Percentiles rank a stretch among this genome's conserved stretches.
Conservation (phyloP, 2,329 filamentous ascomycete species). For the Pezicula rhizophila region DNA sequence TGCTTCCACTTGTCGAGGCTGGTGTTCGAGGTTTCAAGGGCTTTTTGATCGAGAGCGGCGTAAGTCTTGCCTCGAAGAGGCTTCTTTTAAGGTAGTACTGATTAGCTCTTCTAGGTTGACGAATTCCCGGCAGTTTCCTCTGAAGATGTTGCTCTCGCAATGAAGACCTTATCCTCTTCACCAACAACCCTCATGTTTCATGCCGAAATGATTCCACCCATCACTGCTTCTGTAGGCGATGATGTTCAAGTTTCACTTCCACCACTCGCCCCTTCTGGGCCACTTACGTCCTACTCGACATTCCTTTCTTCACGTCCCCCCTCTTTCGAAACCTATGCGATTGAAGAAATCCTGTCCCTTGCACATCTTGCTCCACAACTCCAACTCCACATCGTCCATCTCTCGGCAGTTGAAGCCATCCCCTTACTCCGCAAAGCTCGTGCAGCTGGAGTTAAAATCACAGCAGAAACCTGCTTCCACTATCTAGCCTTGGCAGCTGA, state of each 20-base stretch:
- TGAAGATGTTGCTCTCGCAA: constrained; percentile 70
- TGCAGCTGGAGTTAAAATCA: constrained; percentile 58
- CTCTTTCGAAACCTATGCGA: constrained; percentile 83
- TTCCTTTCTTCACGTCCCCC: constrained; percentile 89
- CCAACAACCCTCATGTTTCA: constrained; percentile 98
- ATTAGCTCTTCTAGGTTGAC: constrained; percentile 56
- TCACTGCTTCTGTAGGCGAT: constrained; percentile 72
- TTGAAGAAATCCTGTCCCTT: constrained; percentile 78
- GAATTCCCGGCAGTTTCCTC: constrained; percentile 92
- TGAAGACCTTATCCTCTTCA: constrained; percentile 71
- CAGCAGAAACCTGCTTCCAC: constrained; percentile 73
- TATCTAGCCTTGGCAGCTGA: constrained; percentile 65
- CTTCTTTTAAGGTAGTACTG: constrained; percentile 13
- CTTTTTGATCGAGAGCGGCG: constrained; percentile 93
- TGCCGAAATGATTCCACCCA: constrained; percentile 94
- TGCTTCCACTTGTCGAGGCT: constrained; percentile 73
- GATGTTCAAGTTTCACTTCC: constrained; percentile 64
- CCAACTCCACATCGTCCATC: constrained; percentile 79
- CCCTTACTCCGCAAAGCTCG: constrained; percentile 59
- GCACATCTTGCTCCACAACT: constrained; percentile 75
- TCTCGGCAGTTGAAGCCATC: constrained; percentile 64
- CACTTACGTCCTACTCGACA: constrained; percentile 74
- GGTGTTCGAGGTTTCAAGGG: constrained; percentile 96
- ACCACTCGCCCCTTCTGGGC: constrained; percentile 64
- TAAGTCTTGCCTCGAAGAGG: constrained; percentile 39